Evolutionary conservation across 2,329 filamentous ascomycete genomes (phyloP).

Genomic region (Aspergillus hiratsukae): DNA sequence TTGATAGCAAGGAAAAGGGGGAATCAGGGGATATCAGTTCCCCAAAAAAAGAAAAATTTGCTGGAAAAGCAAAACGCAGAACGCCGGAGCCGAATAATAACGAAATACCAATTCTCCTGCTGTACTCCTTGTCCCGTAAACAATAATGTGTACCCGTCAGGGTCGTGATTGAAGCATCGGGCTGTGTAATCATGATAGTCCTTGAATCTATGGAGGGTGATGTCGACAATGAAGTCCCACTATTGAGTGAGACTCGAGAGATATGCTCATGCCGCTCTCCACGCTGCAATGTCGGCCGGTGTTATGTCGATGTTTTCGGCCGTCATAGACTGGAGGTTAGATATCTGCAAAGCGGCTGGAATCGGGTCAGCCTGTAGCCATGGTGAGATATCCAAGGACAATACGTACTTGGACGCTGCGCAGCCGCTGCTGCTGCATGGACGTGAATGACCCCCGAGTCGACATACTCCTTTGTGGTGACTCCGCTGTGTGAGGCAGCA

Average conservation of each 20-base stretch:
- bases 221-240: background rate
- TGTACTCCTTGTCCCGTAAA: background rate
- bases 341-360: constrained; percentile 22
- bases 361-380: constrained; percentile 12
- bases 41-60: background rate
- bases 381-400: background rate
- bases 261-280: constrained; percentile 8
- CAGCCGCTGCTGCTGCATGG: constrained; percentile 19
- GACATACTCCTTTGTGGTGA: constrained; percentile 25
- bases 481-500: constrained; percentile 23
- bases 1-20: too few species aligned
- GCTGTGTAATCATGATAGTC: background rate
- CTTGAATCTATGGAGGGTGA: background rate
- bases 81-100: background rate
- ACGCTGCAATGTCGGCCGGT: constrained; percentile 26
- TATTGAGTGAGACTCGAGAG: background rate
- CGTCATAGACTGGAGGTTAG: constrained; percentile 22
- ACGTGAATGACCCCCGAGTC: constrained; percentile 30
- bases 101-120: background rate
- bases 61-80: background rate
- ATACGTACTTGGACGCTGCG: constrained; percentile 28
- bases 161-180: background rate
- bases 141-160: background rate
- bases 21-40: background rate
- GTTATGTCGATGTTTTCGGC: constrained; percentile 30